Evolutionary conservation across 495 filamentous ascomycete species (phyloP), one percentile per base, ranked within the genome.

Genomic region (Massariosphaeria phaeospora): DNA sequence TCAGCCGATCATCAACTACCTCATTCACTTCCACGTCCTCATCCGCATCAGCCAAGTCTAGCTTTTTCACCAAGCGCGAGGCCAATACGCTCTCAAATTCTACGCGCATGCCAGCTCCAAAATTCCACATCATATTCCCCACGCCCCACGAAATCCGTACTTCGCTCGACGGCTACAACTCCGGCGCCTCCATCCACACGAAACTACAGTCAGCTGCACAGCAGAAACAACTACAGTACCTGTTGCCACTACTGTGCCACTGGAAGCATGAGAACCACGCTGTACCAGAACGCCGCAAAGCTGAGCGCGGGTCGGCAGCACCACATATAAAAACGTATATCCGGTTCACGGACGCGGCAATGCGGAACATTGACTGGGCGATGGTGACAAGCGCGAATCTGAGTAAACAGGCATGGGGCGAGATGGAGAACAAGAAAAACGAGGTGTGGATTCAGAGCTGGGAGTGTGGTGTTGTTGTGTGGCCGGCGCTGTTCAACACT

Each of bases 321-420:
- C 90, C 90, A 0, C 90, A 96, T 64, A 86, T 95, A 59, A 96
- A 96, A 67, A 95, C 89, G 0, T 96, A 93, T 54, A 81, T 91
- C 40, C 81, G 88, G 3, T 94, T 84, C 63, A 64, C 73, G 9
- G 70, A 80, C 47, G 40, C 65, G 6, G 62, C 54, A 1, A 72
- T 75, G 55, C 68, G 69, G 1, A 67, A 55, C 0, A 87, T 95
- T 31, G 87, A 91, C 61, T 96, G 90, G 90, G 89, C 88, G 17
- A 77, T 96, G 60, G 64, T 93, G 6, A 90, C 88, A 1, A 89
- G 86, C 8, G 89, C 90, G 12, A 95, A 95, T 61, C 69, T 96
- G 3, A 91, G 86, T 0, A 94, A 82, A 49, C 90, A 95, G 65
- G 90, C 90, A 0, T 96, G 90, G 90, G 90, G 90, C n/a, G 78